A percentile compares a stretch with the other conserved stretches of the same genome.
phyloP scores from a whole-genome alignment of 1,284 basidiomycete genomes.

The Leccinum solheimii region DNA sequence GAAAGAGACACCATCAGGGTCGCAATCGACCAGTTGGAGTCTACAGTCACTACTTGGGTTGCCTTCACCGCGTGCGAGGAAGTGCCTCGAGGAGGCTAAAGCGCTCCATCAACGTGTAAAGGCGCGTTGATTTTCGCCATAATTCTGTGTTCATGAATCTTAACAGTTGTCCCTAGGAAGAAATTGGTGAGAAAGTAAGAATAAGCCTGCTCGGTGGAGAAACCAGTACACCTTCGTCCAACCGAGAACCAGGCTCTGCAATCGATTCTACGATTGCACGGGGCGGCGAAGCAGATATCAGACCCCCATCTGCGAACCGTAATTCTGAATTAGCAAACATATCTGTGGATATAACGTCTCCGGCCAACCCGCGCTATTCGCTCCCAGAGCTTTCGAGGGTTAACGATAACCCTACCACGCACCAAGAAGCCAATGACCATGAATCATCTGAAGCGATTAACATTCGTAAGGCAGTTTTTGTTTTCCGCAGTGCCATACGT shows the following conservation, averaged over 20 bases:
- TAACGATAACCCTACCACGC: neutral
- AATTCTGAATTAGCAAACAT: neutral
- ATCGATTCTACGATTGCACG: neutral
- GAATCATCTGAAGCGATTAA: neutral
- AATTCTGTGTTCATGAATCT: neutral
- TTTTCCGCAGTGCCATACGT: neutral
- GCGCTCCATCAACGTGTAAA: constrained; percentile 8
- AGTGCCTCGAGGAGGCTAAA: constrained; percentile 9
- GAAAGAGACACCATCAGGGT: neutral
- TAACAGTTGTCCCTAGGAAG: constrained; percentile 4
- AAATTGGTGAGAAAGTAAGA: constrained; percentile 7
- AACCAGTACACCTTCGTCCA: neutral
- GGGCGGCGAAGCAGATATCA: neutral
- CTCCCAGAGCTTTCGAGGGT: neutral
- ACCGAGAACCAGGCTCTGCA: neutral
- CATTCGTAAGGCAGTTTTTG: constrained; percentile 2
- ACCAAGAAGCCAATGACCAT: neutral
- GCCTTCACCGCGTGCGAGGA: constrained; percentile 5
- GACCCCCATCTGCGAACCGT: neutral
- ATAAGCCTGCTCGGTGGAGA: neutral
- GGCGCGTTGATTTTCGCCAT: neutral
- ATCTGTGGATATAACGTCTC: neutral
- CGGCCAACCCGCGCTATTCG: neutral
- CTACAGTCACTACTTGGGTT: constrained; percentile 1
- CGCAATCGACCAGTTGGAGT: neutral